Percentiles rank a stretch among this genome's conserved stretches.
Conservation (phyloP, 2,329 filamentous ascomycete genomes). For the Alternaria postmessia region DNA sequence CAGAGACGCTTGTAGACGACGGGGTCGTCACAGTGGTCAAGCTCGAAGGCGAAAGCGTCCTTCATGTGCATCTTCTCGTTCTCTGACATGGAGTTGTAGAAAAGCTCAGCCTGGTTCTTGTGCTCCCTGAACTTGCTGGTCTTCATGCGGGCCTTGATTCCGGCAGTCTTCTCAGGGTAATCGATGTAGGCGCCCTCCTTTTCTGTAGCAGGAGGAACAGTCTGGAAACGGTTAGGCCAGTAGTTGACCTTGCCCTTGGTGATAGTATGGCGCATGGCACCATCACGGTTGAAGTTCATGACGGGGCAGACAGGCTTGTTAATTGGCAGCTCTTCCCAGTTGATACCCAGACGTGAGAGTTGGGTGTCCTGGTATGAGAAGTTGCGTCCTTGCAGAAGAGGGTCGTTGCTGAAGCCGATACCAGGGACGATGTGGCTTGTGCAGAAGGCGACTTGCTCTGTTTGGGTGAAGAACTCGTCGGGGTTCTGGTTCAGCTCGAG, state of each 20-base stretch:
- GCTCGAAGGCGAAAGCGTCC: constrained; percentile 71
- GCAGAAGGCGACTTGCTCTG: constrained; percentile 84
- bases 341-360: constrained; percentile 73
- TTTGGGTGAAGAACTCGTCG: constrained; percentile 83
- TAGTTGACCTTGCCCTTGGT: constrained; percentile 78
- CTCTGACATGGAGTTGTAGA: constrained; percentile 78
- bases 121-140: constrained; percentile 82
- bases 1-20: constrained; percentile 77
- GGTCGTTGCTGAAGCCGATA: constrained; percentile 79
- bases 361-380: constrained; percentile 74
- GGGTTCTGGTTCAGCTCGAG: constrained; percentile 80
- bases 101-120: constrained; percentile 79
- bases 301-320: constrained; percentile 78
- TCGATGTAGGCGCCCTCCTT: constrained; percentile 74
- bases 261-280: constrained; percentile 75
- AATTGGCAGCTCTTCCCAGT: constrained; percentile 80
- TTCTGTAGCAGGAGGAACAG: constrained; percentile 67
- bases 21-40: constrained; percentile 83
- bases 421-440: constrained; percentile 81
- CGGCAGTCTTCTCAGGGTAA: constrained; percentile 69
- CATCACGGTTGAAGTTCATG: constrained; percentile 80
- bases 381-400: constrained; percentile 77
- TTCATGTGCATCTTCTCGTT: constrained; percentile 71
- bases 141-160: constrained; percentile 73
- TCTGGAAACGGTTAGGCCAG: constrained; percentile 76